Evolutionary conservation across 345 rosid species (phyloP), one percentile per base, ranked within the genome.

Genomic region (Abelmoschus esculentus): DNA sequence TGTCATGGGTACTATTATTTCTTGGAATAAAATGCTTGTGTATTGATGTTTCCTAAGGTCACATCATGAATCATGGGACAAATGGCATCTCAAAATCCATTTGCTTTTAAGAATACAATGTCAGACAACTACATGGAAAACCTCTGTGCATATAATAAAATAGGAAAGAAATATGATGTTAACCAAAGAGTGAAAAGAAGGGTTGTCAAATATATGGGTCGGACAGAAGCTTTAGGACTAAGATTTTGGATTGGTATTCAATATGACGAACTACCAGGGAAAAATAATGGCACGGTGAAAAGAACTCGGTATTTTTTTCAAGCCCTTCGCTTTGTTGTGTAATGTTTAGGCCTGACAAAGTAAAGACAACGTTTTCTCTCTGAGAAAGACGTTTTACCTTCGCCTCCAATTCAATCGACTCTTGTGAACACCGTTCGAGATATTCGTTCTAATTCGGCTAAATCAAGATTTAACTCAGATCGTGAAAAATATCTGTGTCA

Each of bases 221-320:
- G 61, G 26, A n/a, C 61, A 56, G 61, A 26, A 56, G 61, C 61
- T 26, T 56, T 56, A 62, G 89, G 91, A 53, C 86, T 87, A 29
- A 96, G 96, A 78, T 91, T 88, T 71, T 95, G 97, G 97, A 81
- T 95, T 76, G 97, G 97, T 60, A 80, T 91, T 78, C 93, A 91
- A 76, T 91, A 86, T 75, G 99, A 95, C 70, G 97, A 95, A 78
- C 99, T 96, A 9, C 60, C 89, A 74, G 99, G 97, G 54, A 95
- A 95, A 84, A 96, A 95, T 73, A 96, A 91, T 71, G 97, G 99
- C 86, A 79, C 77, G 96, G 26, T 22, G n/a, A n/a, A n/a, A n/a
- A n/a, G n/a, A n/a, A n/a, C n/a, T n/a, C n/a, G n/a, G n/a, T n/a
- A n/a, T n/a, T n/a, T n/a, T n/a, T n/a, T n/a, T n/a, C n/a, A n/a